A percentile compares a stretch with the other conserved stretches of the same genome.
phyloP scores from a whole-genome alignment of 1,139 yeast genomes.

The Saccharomycopsis hybrid region DNA sequence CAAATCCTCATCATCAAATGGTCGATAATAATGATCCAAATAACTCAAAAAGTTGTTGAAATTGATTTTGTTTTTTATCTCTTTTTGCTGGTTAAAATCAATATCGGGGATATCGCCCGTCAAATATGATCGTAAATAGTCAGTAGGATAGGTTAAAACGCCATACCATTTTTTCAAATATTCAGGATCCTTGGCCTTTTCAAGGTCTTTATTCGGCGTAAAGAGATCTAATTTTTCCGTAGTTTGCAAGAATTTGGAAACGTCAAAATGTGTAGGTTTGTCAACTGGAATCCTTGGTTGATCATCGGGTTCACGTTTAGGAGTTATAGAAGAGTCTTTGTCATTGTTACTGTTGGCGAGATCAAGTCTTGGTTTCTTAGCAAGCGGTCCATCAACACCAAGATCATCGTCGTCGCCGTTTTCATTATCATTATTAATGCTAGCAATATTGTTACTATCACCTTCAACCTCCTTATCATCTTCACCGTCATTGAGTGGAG shows the following conservation, averaged over 20 bases:
- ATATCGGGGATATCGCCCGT: constrained; percentile 87
- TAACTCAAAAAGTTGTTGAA: constrained; percentile 82
- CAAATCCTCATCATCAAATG: constrained; percentile 72
- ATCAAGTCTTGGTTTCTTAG: constrained; percentile 6
- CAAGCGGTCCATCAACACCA: background rate
- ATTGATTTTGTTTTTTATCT: constrained; percentile 90
- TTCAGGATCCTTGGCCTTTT: constrained; percentile 54
- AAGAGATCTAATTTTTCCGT: constrained; percentile 65
- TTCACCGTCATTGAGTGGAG: no score
- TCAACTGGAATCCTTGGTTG: constrained; percentile 21
- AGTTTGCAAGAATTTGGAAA: constrained; percentile 66
- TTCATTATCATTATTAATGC: background rate
- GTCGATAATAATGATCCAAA: constrained; percentile 78
- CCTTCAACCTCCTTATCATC: constrained; percentile 4
- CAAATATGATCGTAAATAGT: constrained; percentile 63
- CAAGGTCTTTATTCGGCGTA: constrained; percentile 48
- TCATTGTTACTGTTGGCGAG: constrained; percentile 20
- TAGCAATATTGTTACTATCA: background rate
- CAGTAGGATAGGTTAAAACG: constrained; percentile 82
- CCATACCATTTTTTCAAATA: constrained; percentile 73
- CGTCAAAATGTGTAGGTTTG: constrained; percentile 42
- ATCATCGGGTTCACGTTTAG: no score
- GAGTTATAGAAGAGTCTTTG: background rate
- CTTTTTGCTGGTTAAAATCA: constrained; percentile 70
- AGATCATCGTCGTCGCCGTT: background rate